A percentile compares a stretch with the other conserved stretches of the same genome.
Conservation (phyloP, 441 rosid species). For the Pelargonium fulgidum region DNA sequence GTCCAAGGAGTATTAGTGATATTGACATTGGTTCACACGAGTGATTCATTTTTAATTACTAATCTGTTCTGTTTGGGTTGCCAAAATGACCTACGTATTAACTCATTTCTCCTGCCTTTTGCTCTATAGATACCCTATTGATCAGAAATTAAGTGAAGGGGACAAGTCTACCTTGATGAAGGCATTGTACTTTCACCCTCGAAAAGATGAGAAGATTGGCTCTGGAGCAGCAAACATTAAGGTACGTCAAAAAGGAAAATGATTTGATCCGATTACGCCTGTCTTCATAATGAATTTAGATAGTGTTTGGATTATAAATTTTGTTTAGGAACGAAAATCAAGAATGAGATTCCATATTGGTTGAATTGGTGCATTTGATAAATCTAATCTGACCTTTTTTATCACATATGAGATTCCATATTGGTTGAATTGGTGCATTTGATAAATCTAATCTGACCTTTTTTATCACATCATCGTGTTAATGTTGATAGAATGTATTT, state of each 20-base stretch:
- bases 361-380: background rate
- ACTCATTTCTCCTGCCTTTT: slow-evolving; percentile 10
- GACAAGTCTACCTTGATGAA: slow-evolving; percentile 45
- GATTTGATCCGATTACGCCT: background rate
- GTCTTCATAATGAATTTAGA: background rate
- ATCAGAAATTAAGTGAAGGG: slow-evolving; percentile 44
- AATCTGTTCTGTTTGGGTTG: background rate
- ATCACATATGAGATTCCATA: background rate
- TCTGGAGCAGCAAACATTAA: slow-evolving; percentile 52
- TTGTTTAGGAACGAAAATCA: background rate
- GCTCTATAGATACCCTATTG: slow-evolving; percentile 49
- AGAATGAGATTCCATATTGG: background rate
- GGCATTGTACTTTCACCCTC: slow-evolving; percentile 79
- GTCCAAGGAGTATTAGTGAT: too few species aligned
- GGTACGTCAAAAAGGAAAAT: slow-evolving; percentile 31
- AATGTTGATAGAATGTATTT: background rate
- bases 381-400: too few species aligned
- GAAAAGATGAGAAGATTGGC: slow-evolving; percentile 69
- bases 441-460: background rate
- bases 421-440: background rate
- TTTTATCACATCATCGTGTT: background rate
- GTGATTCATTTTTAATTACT: too few species aligned
- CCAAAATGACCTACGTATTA: background rate
- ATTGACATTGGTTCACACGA: too few species aligned
- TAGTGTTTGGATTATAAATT: background rate